These are phyloP conservation scores for Saprolegnia parasitica DNA, from an alignment of 352 stramenopile genomes.

Conservation along the genomic window DNA sequence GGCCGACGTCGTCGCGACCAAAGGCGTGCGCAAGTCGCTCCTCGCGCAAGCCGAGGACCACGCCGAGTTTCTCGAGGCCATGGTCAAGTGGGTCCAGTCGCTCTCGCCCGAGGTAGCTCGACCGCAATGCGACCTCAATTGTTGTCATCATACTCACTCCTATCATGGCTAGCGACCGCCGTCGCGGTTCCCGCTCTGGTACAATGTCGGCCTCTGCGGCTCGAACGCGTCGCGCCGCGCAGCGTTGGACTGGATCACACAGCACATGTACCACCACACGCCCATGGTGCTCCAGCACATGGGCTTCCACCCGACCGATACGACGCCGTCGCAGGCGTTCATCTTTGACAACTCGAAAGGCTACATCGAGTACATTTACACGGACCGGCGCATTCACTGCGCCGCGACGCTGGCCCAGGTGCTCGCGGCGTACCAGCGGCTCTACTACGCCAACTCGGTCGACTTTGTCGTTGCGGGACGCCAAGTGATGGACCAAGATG, in stretches of 20 bases:
- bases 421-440: neutral
- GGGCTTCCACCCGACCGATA: neutral
- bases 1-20: neutral
- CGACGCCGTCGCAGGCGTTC: neutral
- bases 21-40: neutral
- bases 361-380: conserved; percentile 3
- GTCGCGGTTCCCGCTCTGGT: neutral
- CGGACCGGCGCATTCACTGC: neutral
- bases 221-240: neutral
- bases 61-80: neutral
- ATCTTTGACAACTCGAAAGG: neutral
- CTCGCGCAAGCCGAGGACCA: neutral
- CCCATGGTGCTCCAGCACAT: neutral
- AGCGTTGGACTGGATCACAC: neutral
- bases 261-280: neutral
- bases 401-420: neutral
- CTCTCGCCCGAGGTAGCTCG: neutral
- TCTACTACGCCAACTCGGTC: neutral
- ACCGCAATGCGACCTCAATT: neutral
- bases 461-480: neutral
- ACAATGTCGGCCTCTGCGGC: neutral
- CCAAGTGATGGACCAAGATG: neutral
- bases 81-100: neutral
- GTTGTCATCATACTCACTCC: no score
- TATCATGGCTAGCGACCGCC: neutral